Base-by-base conservation (phyloP, 2,329 filamentous ascomycete species). In the Colletotrichum musae region DNA sequence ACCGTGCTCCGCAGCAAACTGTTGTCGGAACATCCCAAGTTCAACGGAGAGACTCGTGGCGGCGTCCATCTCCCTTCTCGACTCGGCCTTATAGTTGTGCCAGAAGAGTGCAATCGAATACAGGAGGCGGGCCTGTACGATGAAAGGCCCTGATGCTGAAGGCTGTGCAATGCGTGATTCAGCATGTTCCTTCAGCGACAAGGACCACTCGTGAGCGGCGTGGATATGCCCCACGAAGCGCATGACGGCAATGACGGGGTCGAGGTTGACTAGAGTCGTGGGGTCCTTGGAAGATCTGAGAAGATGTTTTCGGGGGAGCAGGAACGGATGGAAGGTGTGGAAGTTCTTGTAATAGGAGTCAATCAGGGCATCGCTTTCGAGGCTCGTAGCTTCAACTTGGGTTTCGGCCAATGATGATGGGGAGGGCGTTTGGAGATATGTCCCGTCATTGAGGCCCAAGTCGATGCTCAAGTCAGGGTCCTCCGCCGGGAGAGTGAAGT, bases 21-120 rank as follows among this genome's bases (percentile, higher is more conserved):
- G 83, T 21, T 81, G 78, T 1, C 81, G 83, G 65, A 92, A 84
- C 83, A 93, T 85, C 1, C 88, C 86, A 2, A 93, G 77, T 6
- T 89, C 83, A 2, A 92, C 78, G 0, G 90, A 90, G 41, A 92
- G 72, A 4, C 86, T 81, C 12, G 88, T 85, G 0, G 91, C 91
- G 15, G 81, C 79, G 12, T 84, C 79, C 60, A 83, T 75, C 36
- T 81, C 70, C 0, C 43, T 21, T 9, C 76, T 73, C 0, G 78
- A 73, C 7, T 75, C 70, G 0, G 64, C 43, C 6, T 74, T 74
- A 1, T 77, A 68, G 10, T 75, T 74, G 7, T 75, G 68, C 73
- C 79, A 82, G 41, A 82, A 82, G 0, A 79, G 48, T 1, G 74
- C 77, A 1, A 82, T 76, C 0, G 82, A 82, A 58, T 77, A 79